phyloP scores from a whole-genome alignment of 805 yeast species.

The Priceomyces haplophilus region DNA sequence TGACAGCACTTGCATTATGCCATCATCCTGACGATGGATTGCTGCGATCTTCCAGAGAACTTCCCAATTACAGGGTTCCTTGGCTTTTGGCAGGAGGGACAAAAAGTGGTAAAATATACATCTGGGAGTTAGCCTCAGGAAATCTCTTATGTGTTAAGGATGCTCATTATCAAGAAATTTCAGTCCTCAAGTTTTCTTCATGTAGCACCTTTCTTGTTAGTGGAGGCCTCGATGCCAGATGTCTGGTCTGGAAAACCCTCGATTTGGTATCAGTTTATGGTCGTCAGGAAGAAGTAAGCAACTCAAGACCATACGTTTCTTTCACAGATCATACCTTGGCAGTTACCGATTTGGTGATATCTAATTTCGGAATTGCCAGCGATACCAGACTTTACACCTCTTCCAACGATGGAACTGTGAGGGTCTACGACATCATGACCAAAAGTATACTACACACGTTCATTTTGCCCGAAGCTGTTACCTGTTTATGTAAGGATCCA shows the following conservation, averaged over 20 bases:
- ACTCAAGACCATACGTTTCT: conserved; percentile 53
- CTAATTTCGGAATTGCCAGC: conserved; percentile 49
- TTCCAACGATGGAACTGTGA: conserved; percentile 70
- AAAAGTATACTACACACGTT: conserved; percentile 60
- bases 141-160: conserved; percentile 66
- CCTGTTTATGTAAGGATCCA: conserved; percentile 66
- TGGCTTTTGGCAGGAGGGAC: conserved; percentile 76
- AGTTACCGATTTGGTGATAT: conserved; percentile 45
- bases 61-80: conserved; percentile 49
- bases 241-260: conserved; percentile 65
- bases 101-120: conserved; percentile 66
- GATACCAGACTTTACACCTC: conserved; percentile 67
- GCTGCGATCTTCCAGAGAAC: conserved; percentile 10
- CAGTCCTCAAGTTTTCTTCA: conserved; percentile 53
- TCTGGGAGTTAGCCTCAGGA: conserved; percentile 87
- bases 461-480: conserved; percentile 58
- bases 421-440: conserved; percentile 60
- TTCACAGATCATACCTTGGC: conserved; percentile 62
- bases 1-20: conserved; percentile 54
- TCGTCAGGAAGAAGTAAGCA: conserved; percentile 28
- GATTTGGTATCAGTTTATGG: conserved; percentile 49
- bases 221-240: conserved; percentile 80
- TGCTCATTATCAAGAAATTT: conserved; percentile 78
- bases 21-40: conserved; percentile 21
- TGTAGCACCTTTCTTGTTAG: conserved; percentile 67